phyloP scores from a whole-genome alignment of 2,329 filamentous ascomycete genomes.

The Septoria linicola region DNA sequence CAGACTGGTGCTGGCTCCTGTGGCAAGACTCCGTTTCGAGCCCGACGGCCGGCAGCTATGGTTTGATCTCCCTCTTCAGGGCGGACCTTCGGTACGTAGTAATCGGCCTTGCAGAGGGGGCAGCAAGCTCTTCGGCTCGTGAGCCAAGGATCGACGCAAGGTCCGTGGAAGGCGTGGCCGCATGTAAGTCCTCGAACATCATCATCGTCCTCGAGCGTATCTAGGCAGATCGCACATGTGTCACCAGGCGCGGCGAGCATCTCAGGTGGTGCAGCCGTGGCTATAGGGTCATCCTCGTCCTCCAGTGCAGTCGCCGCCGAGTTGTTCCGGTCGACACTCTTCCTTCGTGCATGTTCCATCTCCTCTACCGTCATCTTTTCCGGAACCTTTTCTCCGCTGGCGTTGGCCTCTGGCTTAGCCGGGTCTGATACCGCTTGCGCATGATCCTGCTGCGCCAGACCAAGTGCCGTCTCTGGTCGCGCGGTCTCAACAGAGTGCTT shows the following conservation, averaged over 20 bases:
- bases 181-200: conserved; percentile 92
- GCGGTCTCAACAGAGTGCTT: conserved; percentile 34
- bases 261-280: conserved; percentile 77
- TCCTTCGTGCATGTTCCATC: conserved; percentile 31
- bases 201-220: conserved; percentile 89
- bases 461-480: conserved; percentile 41
- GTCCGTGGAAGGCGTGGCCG: conserved; percentile 96
- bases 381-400: conserved; percentile 29
- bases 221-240: conserved; percentile 94
- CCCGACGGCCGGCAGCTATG: conserved; percentile 17
- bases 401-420: conserved; percentile 25
- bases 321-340: conserved; percentile 31
- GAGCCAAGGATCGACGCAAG: conserved; percentile 93
- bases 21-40: conserved; percentile 20
- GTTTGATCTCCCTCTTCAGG: conserved; percentile 52
- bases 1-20: conserved; percentile 33
- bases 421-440: conserved; percentile 38
- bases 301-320: conserved; percentile 54
- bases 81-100: conserved; percentile 90
- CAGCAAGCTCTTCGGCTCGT: conserved; percentile 93
- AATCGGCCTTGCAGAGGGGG: conserved; percentile 96
- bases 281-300: conserved; percentile 75
- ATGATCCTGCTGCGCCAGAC: conserved; percentile 49
- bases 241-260: conserved; percentile 80
- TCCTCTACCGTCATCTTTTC: conserved; percentile 38